phyloP scores from a whole-genome alignment of 2,329 filamentous ascomycete species.

The Helicocarpus griseus region DNA sequence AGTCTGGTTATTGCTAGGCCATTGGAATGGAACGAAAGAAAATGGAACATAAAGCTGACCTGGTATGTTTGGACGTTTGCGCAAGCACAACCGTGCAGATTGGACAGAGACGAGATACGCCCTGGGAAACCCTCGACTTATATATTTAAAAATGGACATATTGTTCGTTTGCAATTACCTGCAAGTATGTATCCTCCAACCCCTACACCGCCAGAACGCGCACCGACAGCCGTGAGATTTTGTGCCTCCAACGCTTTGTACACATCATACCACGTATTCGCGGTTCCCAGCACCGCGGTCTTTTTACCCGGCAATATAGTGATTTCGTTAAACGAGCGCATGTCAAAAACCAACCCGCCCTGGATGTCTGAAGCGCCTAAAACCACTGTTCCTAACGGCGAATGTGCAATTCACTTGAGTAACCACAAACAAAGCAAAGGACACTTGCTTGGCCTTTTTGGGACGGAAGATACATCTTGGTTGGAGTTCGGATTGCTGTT shows the following conservation, averaged over 20 bases:
- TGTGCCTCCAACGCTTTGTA: conserved; percentile 24
- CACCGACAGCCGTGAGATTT: conserved; percentile 25
- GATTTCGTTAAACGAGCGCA: conserved; percentile 23
- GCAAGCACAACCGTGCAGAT: conserved; percentile 24
- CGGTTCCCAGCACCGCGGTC: conserved; percentile 22
- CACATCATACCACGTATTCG: conserved; percentile 27
- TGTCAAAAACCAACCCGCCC: conserved; percentile 27
- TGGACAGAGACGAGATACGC: conserved; percentile 26
- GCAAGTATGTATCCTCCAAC: conserved; percentile 20
- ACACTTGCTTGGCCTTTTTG: conserved; percentile 15
- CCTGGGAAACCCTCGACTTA: conserved; percentile 12
- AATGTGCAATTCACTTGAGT: conserved; percentile 34
- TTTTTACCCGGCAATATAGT: conserved; percentile 20
- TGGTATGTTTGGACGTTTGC: conserved; percentile 28
- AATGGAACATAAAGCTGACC: conserved; percentile 10
- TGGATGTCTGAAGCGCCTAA: conserved; percentile 44
- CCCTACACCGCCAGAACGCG: conserved; percentile 20
- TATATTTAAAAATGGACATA: not conserved
- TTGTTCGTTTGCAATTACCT: conserved; percentile 7
- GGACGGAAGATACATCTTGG: conserved; percentile 29
- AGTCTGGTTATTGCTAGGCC: not conserved
- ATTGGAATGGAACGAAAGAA: not conserved
- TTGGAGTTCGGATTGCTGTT: conserved; percentile 25
- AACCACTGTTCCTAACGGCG: conserved; percentile 49
- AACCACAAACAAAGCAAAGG: conserved; percentile 23